Evolutionary conservation across 1,284 basidiomycete species (phyloP), one percentile per base, ranked within the genome.

Genomic region (Mycosarcoma mackinlayi): DNA sequence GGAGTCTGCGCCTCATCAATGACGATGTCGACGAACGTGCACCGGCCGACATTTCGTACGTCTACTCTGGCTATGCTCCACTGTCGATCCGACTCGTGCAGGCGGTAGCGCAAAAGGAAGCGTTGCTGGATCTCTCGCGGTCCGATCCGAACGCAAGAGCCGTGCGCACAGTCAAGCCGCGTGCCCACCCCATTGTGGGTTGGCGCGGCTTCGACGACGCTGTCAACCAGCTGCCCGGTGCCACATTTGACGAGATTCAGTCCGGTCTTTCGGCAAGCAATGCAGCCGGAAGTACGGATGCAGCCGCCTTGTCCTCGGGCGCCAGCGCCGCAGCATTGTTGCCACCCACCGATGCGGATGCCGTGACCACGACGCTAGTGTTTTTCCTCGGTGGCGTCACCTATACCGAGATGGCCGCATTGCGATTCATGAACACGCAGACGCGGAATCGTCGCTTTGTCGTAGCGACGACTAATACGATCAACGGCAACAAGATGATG

Each of bases 301-400:
- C 16, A 35, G 33, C 10, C 16, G 33, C 33, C 9, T 35, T 16
- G 33, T 9, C 33, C 6, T 35, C 33, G 28, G 28, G 24, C 37
- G 34, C 33, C 27, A 23, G 24, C 37, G 34, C 33, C 27, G 24
- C 60, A 16, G 16, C 41, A 21, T 14, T 48, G 10, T 18, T 33
- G 10, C 40, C 52, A 6, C 14, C 49, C 56, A 63, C 31, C 4
- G 58, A 64, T 7, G 75, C 83, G 28, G 79, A 80, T 8, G 62
- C 80, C 66, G 84, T 87, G 5, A 89, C 88, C 3, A 96, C 91
- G 3, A 97, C 93, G 1, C 88, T 96, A 21, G 92, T 99, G 10
- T 97, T 97, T 85, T 98, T 98, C 88, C 85, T 98, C n/a, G 96
- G 96, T 31, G 96, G 96, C 3, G 94, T 94, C 82, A 98, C 96